These are phyloP conservation scores for Microsporum canis DNA, from an alignment of 2,329 filamentous ascomycete species.

Conservation along the genomic window DNA sequence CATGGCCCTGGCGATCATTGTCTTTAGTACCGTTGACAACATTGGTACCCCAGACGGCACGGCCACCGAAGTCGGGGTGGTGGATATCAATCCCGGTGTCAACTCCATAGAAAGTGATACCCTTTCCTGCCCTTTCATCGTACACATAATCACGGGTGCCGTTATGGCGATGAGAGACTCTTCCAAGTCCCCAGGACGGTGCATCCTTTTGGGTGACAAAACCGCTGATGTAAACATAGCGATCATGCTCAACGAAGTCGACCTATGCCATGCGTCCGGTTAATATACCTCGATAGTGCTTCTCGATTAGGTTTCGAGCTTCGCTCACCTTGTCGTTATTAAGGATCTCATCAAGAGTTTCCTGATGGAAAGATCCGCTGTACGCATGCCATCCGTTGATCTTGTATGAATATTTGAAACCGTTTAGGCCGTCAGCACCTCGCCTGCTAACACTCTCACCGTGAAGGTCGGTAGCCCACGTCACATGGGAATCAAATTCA, in stretches of 20 bases:
- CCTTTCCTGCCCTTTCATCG: slow-evolving; percentile 25
- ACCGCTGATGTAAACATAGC: background rate
- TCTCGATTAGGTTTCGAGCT: background rate
- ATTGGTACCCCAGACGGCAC: slow-evolving; percentile 27
- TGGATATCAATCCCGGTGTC: slow-evolving; percentile 28
- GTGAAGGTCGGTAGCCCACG: slow-evolving; percentile 10
- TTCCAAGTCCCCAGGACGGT: slow-evolving; percentile 27
- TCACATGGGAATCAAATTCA: slow-evolving; percentile 10
- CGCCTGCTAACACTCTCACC: slow-evolving; percentile 2
- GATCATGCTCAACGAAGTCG: slow-evolving; percentile 13
- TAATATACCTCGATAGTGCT: background rate
- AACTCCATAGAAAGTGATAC: slow-evolving; percentile 27
- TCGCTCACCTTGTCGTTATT: slow-evolving; percentile 9
- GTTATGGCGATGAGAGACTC: slow-evolving; percentile 22
- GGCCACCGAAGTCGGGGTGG: slow-evolving; percentile 28
- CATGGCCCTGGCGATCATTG: slow-evolving; percentile 24
- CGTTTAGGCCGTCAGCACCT: background rate
- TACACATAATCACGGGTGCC: slow-evolving; percentile 24
- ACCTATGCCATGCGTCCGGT: slow-evolving; percentile 8
- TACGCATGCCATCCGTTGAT: slow-evolving; percentile 13
- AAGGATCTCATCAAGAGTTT: slow-evolving; percentile 9
- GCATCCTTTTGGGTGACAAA: slow-evolving; percentile 12
- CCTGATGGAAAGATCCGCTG: slow-evolving; percentile 10
- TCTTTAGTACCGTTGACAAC: slow-evolving; percentile 15
- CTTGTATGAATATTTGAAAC: slow-evolving; percentile 9